These are phyloP conservation scores for Penicilliopsis zonata DNA, from an alignment of 495 filamentous ascomycete genomes.

Conservation along the genomic window DNA sequence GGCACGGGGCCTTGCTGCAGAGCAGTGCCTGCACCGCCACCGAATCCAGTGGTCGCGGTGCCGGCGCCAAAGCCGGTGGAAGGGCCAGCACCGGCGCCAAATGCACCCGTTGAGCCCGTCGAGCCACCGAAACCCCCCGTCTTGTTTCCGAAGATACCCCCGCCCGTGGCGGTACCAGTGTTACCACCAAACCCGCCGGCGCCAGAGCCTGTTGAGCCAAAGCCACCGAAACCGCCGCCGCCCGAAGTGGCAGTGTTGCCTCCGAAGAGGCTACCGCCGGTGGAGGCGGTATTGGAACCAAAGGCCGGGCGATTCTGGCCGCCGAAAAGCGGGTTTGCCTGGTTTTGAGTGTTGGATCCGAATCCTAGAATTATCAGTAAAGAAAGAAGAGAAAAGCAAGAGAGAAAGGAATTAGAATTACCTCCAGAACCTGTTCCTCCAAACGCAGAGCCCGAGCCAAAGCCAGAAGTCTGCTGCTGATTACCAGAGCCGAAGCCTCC, in stretches of 20 bases:
- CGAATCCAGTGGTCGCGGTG: constrained; percentile 27
- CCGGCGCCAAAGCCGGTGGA: constrained; percentile 21
- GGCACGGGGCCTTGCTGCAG: constrained; percentile 33
- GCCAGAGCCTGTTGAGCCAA: constrained; percentile 3
- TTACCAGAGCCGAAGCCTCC: constrained; percentile 52
- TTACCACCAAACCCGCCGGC: constrained; percentile 43
- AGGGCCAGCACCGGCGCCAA: constrained; percentile 17
- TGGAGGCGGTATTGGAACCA: constrained; percentile 12
- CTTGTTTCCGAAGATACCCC: constrained; percentile 39
- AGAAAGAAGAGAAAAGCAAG: constrained; percentile 9
- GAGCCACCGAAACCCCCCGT: constrained; percentile 25
- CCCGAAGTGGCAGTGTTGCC: constrained; percentile 23
- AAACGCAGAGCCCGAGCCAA: constrained; percentile 28
- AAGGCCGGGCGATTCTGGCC: background rate
- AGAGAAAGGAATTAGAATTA: constrained; percentile 23
- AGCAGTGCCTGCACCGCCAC: constrained; percentile 25
- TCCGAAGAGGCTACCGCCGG: constrained; percentile 33
- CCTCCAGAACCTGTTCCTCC: constrained; percentile 27
- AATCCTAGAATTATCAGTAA: background rate
- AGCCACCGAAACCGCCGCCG: constrained; percentile 17
- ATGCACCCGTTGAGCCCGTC: constrained; percentile 11
- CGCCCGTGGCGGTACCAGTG: constrained; percentile 27
- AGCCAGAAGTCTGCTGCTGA: constrained; percentile 41
- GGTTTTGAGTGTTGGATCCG: constrained; percentile 1
- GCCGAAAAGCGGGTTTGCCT: constrained; percentile 1